phyloP scores from a whole-genome alignment of 306 rosid genomes.

The Herpetospermum pedunculosum region DNA sequence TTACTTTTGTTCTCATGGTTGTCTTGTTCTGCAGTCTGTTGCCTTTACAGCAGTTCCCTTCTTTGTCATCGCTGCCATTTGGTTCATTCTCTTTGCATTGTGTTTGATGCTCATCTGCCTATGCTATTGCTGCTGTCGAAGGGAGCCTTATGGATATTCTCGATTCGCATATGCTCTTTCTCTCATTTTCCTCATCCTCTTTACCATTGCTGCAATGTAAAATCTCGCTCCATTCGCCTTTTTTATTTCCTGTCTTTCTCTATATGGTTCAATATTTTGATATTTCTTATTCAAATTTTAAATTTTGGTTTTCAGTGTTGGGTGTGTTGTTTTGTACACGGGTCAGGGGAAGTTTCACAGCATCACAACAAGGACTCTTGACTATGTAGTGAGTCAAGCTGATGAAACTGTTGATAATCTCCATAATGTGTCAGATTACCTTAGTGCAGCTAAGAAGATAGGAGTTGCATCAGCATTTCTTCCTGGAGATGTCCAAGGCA shows the following conservation, averaged over 20 bases:
- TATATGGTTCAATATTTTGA: not conserved
- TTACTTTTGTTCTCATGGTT: not conserved
- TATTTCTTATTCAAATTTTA: not conserved
- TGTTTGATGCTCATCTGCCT: slow-evolving; percentile 25
- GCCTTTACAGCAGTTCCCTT: slow-evolving; percentile 50
- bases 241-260: not conserved
- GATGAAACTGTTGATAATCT: slow-evolving; percentile 36
- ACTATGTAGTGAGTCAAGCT: slow-evolving; percentile 51
- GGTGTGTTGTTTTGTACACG: slow-evolving; percentile 39
- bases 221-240: not conserved
- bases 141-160: slow-evolving; percentile 16
- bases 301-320: slow-evolving; percentile 17
- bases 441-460: slow-evolving; percentile 52
- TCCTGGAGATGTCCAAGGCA: slow-evolving; percentile 34
- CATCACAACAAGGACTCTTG: slow-evolving; percentile 37
- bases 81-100: slow-evolving; percentile 40
- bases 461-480: slow-evolving; percentile 45
- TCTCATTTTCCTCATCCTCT: slow-evolving; percentile 20
- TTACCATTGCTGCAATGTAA: slow-evolving; percentile 37
- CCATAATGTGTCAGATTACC: slow-evolving; percentile 41
- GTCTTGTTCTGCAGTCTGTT: slow-evolving; percentile 45
- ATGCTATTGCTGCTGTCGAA: slow-evolving; percentile 16
- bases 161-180: slow-evolving; percentile 19
- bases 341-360: slow-evolving; percentile 68
- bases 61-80: slow-evolving; percentile 37